Base-by-base conservation (phyloP, 2,329 filamentous ascomycete species). In the Fusarium pseudoanthophilum region DNA sequence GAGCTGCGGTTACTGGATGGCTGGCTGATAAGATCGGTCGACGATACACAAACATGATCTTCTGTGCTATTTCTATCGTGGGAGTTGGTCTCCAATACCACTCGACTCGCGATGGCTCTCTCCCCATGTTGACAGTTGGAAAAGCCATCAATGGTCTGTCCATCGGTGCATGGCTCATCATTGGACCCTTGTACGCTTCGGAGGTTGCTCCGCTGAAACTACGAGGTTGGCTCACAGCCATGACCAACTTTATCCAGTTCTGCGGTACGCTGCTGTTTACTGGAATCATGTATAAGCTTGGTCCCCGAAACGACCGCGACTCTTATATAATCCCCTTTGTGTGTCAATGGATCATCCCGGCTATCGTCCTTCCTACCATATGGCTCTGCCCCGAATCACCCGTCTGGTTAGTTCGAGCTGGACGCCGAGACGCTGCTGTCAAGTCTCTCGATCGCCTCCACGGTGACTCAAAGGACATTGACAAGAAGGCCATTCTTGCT, bases 301-400 rank as follows among this genome's bases (percentile, higher is more conserved):
- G 48, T 7, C 48, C 48, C 11, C 48, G 48, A 24, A 51, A 34
- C n/a, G 48, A 51, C 8, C 11, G 16, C 48, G 30, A 51, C 16
- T 34, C 48, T 7, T 51, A 51, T 5, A 34, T 51, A 4, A 16
- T 78, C 79, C 11, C 30, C 7, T 37, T 71, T 78, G 49, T 11
- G 78, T 13, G 60, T 80, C 18, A 72, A 53, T 53, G 51, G 48
- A 34, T 51, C 15, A 51, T 51, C n/a, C 48, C 48, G 2, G 8
- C 11, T 14, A 32, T 51, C 11, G 48, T 51, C 4, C 48, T 51
- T 51, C 48, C n/a, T 20, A 51, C 48, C 8, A 13, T 34, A 18
- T 53, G 24, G 24, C 18, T 81, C 82, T 64, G 80, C 62, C 85
- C 85, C 4, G 84, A 86, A 74, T 80, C 83, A 2, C 84, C 85